Evolutionary conservation across 768 basidiomycete species (phyloP).

Genomic region (Dictyophora rubrovolvata): DNA sequence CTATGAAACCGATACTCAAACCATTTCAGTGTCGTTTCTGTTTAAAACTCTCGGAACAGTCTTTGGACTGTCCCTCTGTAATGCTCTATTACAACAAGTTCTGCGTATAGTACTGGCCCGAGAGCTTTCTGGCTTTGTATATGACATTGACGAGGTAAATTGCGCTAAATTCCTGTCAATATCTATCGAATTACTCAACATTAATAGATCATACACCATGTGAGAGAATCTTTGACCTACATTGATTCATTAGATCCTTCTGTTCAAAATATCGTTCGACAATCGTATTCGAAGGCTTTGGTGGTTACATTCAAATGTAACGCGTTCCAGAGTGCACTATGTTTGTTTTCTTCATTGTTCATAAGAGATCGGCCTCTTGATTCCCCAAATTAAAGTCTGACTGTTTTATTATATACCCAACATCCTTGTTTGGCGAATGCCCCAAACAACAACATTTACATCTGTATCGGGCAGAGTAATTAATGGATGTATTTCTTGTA

Average conservation of each 20-base stretch:
- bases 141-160: slow-evolving; percentile 42
- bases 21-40: slow-evolving; percentile 44
- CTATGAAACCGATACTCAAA: background rate
- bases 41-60: slow-evolving; percentile 56
- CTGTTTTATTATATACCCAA: background rate
- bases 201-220: slow-evolving; percentile 35
- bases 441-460: no score
- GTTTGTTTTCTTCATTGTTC: background rate
- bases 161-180: background rate
- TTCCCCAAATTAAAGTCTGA: background rate
- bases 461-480: no score
- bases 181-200: background rate
- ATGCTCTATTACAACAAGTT: slow-evolving; percentile 43
- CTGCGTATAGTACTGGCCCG: slow-evolving; percentile 34
- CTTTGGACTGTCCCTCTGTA: slow-evolving; percentile 45
- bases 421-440: no score
- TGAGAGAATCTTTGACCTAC: slow-evolving; percentile 40
- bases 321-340: background rate
- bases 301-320: slow-evolving; percentile 31
- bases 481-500: no score
- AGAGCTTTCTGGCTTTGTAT: slow-evolving; percentile 30
- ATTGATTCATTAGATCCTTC: slow-evolving; percentile 32
- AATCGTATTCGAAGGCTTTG: slow-evolving; percentile 31
- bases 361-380: background rate
- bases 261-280: slow-evolving; percentile 22